Conservation (phyloP, 768 basidiomycete genomes). For the Kwoniella sp. region DNA sequence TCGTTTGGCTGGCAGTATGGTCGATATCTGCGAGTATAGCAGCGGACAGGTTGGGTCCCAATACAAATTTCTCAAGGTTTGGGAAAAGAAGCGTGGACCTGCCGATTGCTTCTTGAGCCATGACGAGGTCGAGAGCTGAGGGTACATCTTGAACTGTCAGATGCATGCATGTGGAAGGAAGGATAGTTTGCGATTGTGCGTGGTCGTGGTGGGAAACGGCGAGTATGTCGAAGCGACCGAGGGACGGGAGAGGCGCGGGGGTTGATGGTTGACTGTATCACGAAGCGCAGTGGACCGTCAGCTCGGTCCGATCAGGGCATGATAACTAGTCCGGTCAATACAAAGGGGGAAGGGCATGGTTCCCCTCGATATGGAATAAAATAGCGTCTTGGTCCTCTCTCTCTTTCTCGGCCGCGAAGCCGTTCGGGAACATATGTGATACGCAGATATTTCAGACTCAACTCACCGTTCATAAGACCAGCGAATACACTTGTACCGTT, state of each 20-base stretch:
- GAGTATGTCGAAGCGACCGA: not conserved
- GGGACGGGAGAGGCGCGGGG: too few relatives aligned
- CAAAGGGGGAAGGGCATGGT: too few relatives aligned
- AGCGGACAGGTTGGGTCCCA: not conserved
- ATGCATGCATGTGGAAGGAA: slow-evolving; percentile 3
- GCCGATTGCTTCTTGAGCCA: not conserved
- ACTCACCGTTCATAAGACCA: slow-evolving; percentile 8
- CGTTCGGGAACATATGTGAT: too few relatives aligned
- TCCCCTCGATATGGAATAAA: too few relatives aligned
- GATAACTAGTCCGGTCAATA: too few relatives aligned
- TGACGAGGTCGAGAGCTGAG: not conserved
- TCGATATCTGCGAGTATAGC: not conserved
- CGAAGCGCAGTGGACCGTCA: too few relatives aligned
- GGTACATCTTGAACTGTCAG: slow-evolving; percentile 7
- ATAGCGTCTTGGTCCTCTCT: too few relatives aligned
- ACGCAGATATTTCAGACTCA: too few relatives aligned
- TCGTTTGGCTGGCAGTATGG: too few relatives aligned
- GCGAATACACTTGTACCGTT: not conserved
- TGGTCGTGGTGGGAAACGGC: slow-evolving; percentile 3
- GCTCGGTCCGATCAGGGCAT: too few relatives aligned
- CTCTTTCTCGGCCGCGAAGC: too few relatives aligned
- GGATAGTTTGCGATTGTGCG: not conserved
- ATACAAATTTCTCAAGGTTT: not conserved
- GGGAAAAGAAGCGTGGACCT: not conserved
- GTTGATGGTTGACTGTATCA: not conserved